Evolutionary conservation across 306 rosid genomes (phyloP).

Genomic region (Lathyrus oleraceus): DNA sequence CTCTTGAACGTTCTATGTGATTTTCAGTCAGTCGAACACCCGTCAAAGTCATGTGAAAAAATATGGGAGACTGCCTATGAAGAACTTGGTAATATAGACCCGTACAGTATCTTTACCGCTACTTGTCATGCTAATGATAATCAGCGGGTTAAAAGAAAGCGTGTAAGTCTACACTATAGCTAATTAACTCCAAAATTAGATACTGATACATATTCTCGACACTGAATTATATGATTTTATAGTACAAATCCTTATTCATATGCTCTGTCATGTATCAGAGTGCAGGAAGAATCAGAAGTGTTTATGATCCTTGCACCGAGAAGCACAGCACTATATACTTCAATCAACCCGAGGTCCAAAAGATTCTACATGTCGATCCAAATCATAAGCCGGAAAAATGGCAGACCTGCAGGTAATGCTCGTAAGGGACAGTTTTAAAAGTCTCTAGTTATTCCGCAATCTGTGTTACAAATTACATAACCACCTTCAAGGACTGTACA

Average conservation of each 20-base stretch:
- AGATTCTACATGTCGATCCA: conserved; percentile 67
- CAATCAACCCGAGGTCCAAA: conserved; percentile 81
- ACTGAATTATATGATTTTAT: conserved; percentile 8
- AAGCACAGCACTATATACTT: conserved; percentile 62
- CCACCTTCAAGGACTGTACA: too few relatives aligned
- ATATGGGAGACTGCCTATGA: conserved; percentile 45
- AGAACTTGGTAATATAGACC: conserved; percentile 76
- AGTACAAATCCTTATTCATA: conserved; percentile 29
- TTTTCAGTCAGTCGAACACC: conserved; percentile 50
- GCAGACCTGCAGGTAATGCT: conserved; percentile 79
- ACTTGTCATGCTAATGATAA: conserved; percentile 50
- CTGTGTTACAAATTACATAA: neutral
- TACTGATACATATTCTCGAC: neutral
- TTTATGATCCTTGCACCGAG: conserved; percentile 92
- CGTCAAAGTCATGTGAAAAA: conserved; percentile 58
- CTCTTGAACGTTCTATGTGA: conserved; percentile 61
- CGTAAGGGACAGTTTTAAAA: neutral
- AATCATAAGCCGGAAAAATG: conserved; percentile 59
- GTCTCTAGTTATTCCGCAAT: conserved; percentile 16
- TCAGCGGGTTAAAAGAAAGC: conserved; percentile 55
- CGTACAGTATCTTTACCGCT: conserved; percentile 78
- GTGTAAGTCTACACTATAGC: conserved; percentile 47
- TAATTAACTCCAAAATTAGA: neutral
- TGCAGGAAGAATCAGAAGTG: conserved; percentile 51
- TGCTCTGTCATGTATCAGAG: conserved; percentile 43